Evolutionary conservation across 2,329 filamentous ascomycete genomes (phyloP).

Genomic region (Alternaria rosae): DNA sequence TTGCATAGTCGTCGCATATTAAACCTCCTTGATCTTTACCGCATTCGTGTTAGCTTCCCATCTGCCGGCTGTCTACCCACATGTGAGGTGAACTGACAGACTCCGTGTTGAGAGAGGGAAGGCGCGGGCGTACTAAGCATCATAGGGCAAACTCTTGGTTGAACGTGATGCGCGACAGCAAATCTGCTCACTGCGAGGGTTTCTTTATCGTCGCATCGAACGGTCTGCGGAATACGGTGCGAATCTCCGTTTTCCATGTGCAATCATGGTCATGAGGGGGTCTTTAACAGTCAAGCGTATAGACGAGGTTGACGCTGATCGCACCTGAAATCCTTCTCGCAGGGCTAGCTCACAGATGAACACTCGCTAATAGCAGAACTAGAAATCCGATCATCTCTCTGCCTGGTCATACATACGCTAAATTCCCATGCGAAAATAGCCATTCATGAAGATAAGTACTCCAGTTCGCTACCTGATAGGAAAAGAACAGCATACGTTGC

Average conservation of each 20-base stretch:
- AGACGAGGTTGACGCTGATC: neutral
- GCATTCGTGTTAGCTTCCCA: conserved; percentile 11
- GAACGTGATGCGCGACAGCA: neutral
- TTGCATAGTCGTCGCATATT: conserved; percentile 26
- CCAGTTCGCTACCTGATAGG: neutral
- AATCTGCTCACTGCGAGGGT: neutral
- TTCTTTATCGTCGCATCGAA: neutral
- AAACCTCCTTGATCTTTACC: conserved; percentile 15
- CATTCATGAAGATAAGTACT: neutral
- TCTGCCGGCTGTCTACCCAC: conserved; percentile 19
- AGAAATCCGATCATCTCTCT: neutral
- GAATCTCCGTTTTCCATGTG: neutral
- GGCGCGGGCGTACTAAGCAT: conserved; percentile 9
- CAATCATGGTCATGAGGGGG: neutral
- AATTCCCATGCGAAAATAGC: neutral
- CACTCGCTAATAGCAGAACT: neutral
- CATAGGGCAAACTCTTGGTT: conserved; percentile 10
- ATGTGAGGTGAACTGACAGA: conserved; percentile 8
- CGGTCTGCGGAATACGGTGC: neutral
- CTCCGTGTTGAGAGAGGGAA: conserved; percentile 19
- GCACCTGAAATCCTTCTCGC: neutral
- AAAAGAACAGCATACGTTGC: neutral
- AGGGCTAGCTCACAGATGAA: neutral
- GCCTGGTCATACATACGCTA: neutral
- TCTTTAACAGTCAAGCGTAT: neutral